phyloP scores from a whole-genome alignment of 2,329 filamentous ascomycete species.

The Pseudogymnoascus sp. region DNA sequence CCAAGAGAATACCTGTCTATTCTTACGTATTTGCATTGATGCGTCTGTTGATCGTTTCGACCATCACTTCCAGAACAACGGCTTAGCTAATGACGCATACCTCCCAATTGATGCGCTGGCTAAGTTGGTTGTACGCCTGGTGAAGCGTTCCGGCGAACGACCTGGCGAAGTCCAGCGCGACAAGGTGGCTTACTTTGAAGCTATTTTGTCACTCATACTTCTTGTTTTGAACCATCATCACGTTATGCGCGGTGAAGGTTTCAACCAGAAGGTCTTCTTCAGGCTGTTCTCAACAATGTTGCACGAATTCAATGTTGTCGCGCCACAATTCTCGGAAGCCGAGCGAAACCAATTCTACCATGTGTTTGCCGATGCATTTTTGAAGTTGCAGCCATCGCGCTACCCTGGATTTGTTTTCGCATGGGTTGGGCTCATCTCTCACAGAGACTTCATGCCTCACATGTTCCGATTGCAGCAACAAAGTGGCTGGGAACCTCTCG shows the following conservation, averaged over 20 bases:
- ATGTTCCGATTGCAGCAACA: slow-evolving; percentile 63
- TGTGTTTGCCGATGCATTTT: slow-evolving; percentile 62
- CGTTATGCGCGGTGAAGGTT: slow-evolving; percentile 68
- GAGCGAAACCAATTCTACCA: slow-evolving; percentile 67
- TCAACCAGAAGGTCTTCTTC: slow-evolving; percentile 87
- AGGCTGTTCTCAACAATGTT: slow-evolving; percentile 79
- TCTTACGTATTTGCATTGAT: slow-evolving; percentile 77
- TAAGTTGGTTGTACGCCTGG: slow-evolving; percentile 68
- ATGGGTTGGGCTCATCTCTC: slow-evolving; percentile 77
- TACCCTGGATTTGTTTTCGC: slow-evolving; percentile 78
- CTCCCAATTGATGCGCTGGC: slow-evolving; percentile 70
- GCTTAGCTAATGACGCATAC: slow-evolving; percentile 51
- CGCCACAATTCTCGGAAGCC: slow-evolving; percentile 50
- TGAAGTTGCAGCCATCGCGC: slow-evolving; percentile 66
- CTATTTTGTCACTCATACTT: slow-evolving; percentile 68
- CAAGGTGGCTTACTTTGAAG: slow-evolving; percentile 68
- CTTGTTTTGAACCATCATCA: slow-evolving; percentile 83
- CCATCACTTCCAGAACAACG: slow-evolving; percentile 52
- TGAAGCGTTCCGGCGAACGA: slow-evolving; percentile 61
- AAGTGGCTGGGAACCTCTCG: slow-evolving; percentile 69
- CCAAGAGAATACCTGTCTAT: slow-evolving; percentile 69
- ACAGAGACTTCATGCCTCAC: slow-evolving; percentile 75
- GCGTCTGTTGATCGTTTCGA: slow-evolving; percentile 73
- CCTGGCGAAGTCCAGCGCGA: slow-evolving; percentile 51
- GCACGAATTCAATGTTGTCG: slow-evolving; percentile 59